Base-by-base conservation (phyloP, 345 rosid genomes). In the Pistacia integerrima region DNA sequence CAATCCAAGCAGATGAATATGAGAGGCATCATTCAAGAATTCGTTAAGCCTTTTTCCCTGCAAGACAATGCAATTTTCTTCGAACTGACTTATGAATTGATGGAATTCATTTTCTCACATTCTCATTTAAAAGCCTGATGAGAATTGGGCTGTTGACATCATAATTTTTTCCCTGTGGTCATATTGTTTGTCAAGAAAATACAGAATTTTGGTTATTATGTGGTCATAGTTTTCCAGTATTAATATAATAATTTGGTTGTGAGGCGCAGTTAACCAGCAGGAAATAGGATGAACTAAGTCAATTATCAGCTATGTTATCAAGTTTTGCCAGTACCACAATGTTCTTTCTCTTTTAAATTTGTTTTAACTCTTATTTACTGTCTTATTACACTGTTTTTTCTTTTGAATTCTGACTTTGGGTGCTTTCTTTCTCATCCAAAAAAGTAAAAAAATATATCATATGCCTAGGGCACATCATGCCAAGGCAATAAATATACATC, bases 1-100 rank as follows among this genome's bases (percentile, higher is more conserved):
- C 55, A 61, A 73, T 17, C 49, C 55, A 73, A 61, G 17, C 17
- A 33, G 28, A 62, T 73, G 56, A 57, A 58, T 5, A 48, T 52
- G 69, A 52, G 12, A 12, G 62, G n/a, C 60, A 8, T 16, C 38
- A 28, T 30, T 36, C 65, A 54, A 57, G 58, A 28, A 81, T 57
- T 36, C 55, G n/a, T 4, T 33, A 1, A 46, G 49, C 75, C 12
- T 71, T 72, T 30, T 44, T 36, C 1, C 16, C 16, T 60, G 16
- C 67, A 72, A 46, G 75, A 46, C 25, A 17, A 30, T 46, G 68
- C 33, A 61, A 51, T 35, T 33, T 51, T 64, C 64, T 12, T 20
- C 38, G 13, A 64, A 64, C 14, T 17, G 69, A 49, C 58, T 30
- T 30, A n/a, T 64, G n/a, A 44, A 16, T 64, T 28, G 18, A 55